Evolutionary conservation across 169 alveolate species (phyloP).

Genomic region (Plasmodium inui): DNA sequence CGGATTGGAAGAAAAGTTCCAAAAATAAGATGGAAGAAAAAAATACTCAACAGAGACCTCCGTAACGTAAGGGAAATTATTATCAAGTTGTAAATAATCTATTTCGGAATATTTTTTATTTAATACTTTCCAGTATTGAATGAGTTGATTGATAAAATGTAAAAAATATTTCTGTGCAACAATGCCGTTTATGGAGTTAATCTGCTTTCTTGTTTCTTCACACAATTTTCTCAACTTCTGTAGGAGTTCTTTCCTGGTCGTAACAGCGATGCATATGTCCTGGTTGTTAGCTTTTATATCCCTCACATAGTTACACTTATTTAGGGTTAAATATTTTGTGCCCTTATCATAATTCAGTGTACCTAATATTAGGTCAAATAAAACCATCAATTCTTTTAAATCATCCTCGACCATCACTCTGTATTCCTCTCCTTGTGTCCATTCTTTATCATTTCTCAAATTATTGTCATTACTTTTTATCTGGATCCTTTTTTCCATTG

Average conservation of each 20-base stretch:
- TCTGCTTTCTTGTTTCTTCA: conserved; percentile 15
- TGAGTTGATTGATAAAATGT: conserved; percentile 41
- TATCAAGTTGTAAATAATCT: conserved; percentile 63
- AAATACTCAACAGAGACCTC: conserved; percentile 39
- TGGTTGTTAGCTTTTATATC: conserved; percentile 64
- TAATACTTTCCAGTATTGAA: conserved; percentile 61
- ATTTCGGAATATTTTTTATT: conserved; percentile 45
- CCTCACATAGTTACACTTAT: conserved; percentile 36
- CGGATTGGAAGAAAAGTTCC: conserved; percentile 66
- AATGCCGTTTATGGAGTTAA: conserved; percentile 61
- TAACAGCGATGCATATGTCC: conserved; percentile 46
- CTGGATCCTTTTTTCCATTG: conserved; percentile 18
- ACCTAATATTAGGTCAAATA: conserved; percentile 66
- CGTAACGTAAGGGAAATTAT: conserved; percentile 58
- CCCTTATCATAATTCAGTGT: conserved; percentile 68
- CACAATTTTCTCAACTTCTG: conserved; percentile 44
- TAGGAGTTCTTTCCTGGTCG: conserved; percentile 29
- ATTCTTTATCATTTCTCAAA: conserved; percentile 42
- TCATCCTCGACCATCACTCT: conserved; percentile 51
- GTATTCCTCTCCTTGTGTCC: conserved; percentile 67
- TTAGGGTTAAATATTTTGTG: conserved; percentile 45
- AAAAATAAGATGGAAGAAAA: conserved; percentile 63
- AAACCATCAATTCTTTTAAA: conserved; percentile 63
- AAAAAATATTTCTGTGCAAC: conserved; percentile 69
- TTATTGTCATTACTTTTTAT: conserved; percentile 2